Conservation (phyloP, 352 stramenopile species). For the Globisporangium cederbergense region DNA sequence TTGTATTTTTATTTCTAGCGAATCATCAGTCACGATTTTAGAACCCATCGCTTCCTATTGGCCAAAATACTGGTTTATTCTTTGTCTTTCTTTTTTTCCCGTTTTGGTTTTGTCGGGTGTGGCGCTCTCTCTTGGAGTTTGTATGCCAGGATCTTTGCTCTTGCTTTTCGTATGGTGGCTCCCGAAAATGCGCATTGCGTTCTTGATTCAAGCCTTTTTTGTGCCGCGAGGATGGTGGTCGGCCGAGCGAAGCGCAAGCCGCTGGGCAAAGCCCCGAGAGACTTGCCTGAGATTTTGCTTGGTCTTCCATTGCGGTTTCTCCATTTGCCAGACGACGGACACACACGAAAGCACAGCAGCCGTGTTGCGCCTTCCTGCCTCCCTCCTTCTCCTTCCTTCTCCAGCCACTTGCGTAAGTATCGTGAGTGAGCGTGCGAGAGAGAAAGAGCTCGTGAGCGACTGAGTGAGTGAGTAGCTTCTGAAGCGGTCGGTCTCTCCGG, state of each 20-base stretch:
- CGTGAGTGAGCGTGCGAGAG: constrained; percentile 18
- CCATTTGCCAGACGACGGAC: constrained; percentile 14
- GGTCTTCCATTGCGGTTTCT: constrained; percentile 14
- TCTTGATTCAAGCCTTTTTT: background rate
- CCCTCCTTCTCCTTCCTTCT: constrained; percentile 1
- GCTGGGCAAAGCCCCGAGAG: background rate
- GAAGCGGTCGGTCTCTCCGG: constrained; percentile 1
- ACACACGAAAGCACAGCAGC: constrained; percentile 2
- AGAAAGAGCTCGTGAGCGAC: background rate
- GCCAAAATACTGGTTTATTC: constrained; percentile 1
- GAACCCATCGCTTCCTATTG: background rate
- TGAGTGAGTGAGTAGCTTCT: background rate
- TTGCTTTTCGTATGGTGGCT: constrained; percentile 9
- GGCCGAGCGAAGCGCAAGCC: background rate
- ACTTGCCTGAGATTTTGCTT: constrained; percentile 15
- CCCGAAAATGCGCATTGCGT: constrained; percentile 6
- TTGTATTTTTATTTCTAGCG: background rate
- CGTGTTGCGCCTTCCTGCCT: background rate
- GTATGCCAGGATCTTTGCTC: constrained; percentile 11
- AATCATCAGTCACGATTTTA: background rate
- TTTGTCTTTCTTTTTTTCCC: constrained; percentile 11
- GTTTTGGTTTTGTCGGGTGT: background rate
- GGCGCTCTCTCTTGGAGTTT: constrained; percentile 1
- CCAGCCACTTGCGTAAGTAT: constrained; percentile 23
- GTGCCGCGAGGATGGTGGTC: constrained; percentile 16